Conservation (phyloP, 768 basidiomycete species). For the Tricholoma sp. region DNA sequence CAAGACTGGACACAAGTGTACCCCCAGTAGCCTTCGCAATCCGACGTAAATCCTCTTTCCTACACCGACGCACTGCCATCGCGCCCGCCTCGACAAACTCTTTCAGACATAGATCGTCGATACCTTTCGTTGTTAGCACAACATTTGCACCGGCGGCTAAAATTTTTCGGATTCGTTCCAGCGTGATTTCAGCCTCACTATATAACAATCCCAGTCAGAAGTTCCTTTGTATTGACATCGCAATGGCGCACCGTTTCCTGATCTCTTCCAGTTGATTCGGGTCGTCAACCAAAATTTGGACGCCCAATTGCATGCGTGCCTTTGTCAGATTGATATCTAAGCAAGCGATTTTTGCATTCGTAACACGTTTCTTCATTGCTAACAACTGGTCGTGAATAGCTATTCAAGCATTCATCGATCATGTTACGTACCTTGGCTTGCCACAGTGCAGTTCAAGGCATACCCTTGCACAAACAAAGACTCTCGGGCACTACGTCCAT, state of each 20-base stretch:
- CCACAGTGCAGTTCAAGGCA: constrained; percentile 96
- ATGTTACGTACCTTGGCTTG: constrained; percentile 82
- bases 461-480: constrained; percentile 94
- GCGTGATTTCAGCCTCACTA: constrained; percentile 93
- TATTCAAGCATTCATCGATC: neutral
- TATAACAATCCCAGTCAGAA: neutral
- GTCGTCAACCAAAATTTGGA: constrained; percentile 96
- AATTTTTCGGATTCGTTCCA: constrained; percentile 95
- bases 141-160: constrained; percentile 95
- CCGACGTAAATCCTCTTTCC: constrained; percentile 94
- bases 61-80: constrained; percentile 96
- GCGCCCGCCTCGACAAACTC: constrained; percentile 99
- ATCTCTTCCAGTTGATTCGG: constrained; percentile 96
- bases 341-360: constrained; percentile 95
- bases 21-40: constrained; percentile 98
- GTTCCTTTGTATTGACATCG: neutral
- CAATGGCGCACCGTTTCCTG: constrained; percentile 66
- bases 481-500: constrained; percentile 92
- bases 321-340: constrained; percentile 98
- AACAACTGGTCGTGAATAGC: constrained; percentile 1
- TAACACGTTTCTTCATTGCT: constrained; percentile 98
- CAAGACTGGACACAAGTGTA: constrained; percentile 85
- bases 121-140: constrained; percentile 95
- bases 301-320: constrained; percentile 93
- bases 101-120: constrained; percentile 96